phyloP scores from a whole-genome alignment of 2,329 filamentous ascomycete genomes.

The Claviceps sp. region DNA sequence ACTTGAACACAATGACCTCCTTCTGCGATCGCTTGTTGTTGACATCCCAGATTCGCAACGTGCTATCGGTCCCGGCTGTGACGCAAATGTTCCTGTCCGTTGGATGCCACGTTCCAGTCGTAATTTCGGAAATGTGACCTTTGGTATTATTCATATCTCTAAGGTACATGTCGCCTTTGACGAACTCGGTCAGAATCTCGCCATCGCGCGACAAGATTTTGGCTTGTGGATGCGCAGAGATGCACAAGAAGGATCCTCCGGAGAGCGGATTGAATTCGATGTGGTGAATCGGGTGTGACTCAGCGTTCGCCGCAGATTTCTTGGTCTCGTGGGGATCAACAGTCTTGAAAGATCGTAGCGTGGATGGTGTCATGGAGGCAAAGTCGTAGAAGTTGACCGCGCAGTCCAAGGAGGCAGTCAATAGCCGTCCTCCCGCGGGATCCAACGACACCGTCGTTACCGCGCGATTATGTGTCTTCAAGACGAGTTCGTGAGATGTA shows the following conservation, averaged over 20 bases:
- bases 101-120: conserved; percentile 83
- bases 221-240: conserved; percentile 80
- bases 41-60: conserved; percentile 90
- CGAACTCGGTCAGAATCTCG: conserved; percentile 72
- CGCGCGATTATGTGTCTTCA: conserved; percentile 84
- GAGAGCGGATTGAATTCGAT: conserved; percentile 76
- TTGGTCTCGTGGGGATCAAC: conserved; percentile 78
- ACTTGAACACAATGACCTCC: conserved; percentile 93
- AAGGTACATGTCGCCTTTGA: conserved; percentile 97
- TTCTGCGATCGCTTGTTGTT: conserved; percentile 84
- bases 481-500: conserved; percentile 79
- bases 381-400: conserved; percentile 91
- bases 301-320: conserved; percentile 49
- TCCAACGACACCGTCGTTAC: conserved; percentile 78
- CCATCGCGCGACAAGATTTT: conserved; percentile 85
- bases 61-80: conserved; percentile 90
- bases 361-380: conserved; percentile 87
- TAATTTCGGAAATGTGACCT: conserved; percentile 86
- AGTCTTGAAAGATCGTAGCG: conserved; percentile 83
- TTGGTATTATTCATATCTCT: conserved; percentile 97
- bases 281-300: conserved; percentile 80
- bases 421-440: conserved; percentile 68
- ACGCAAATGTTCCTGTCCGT: conserved; percentile 72
- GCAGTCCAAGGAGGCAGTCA: conserved; percentile 86
- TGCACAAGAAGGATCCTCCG: conserved; percentile 68